Base-by-base conservation (phyloP, 169 alveolate genomes). In the Plasmodium adleri region DNA sequence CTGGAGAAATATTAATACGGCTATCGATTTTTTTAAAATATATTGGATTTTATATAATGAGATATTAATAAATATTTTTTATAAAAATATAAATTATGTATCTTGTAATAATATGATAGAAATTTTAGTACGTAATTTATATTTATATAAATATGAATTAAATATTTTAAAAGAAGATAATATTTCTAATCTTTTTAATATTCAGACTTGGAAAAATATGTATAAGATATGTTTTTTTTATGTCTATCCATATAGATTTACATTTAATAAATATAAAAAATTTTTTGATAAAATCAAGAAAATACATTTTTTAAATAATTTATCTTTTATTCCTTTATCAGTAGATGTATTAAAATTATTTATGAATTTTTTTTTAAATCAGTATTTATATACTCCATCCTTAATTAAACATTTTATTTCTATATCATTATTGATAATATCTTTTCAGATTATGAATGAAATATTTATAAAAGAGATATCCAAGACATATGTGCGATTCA, bases 1-100 rank as follows among this genome's bases (percentile, higher is more conserved):
- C 26, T 78, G 89, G 89, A 66, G 89, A 59, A 78, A 78, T 28
- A 78, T 78, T 15, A 78, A 78, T 60, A 78, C 89, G 8, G 89
- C 89, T 1, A 54, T 67, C 3, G 89, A 78, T 12, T 64, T 78
- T 75, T 20, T 64, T 24, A 78, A 78, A 70, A 54, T 78, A 47
- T 71, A 78, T 12, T 78, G 89, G 89, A 78, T 78, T 1, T 59
- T 78, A 22, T 78, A 78, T 70, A 78, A 78, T 28, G 89, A 78
- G 67, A 78, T 78, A 50, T 64, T 78, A 20, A 60, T 78, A 12
- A 52, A 66, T 47, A 39, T 78, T 13, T 78, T 78, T n/a, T 78
- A 78, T 24, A 78, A 78, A 24, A 78, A 78, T 66, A 78, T 78
- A 8, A 78, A 78, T 26, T 78, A 78, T 59, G 43, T 78, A 7